Percentiles rank a stretch among this genome's conserved stretches.
Conservation (phyloP, 805 yeast species). For the Grigorovia transvaalensis region DNA sequence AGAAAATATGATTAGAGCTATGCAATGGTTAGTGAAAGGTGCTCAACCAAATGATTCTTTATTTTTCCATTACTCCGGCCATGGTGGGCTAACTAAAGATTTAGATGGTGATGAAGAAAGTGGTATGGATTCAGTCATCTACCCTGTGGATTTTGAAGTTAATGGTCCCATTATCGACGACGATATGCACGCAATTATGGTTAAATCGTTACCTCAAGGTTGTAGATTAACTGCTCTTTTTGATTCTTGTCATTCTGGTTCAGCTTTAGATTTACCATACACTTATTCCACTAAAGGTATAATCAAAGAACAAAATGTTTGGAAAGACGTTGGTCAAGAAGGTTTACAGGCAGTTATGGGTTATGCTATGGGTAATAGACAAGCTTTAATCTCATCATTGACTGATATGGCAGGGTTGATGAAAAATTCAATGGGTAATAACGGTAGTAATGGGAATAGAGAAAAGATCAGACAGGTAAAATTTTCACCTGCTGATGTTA, state of each 20-base stretch:
- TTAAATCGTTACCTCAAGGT: slow-evolving; percentile 58
- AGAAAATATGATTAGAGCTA: slow-evolving; percentile 62
- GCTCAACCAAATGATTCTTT: slow-evolving; percentile 71
- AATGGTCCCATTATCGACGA: slow-evolving; percentile 68
- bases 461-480: slow-evolving; percentile 44
- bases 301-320: slow-evolving; percentile 66
- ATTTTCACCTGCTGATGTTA: slow-evolving; percentile 67
- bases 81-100: slow-evolving; percentile 69
- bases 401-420: slow-evolving; percentile 36
- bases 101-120: slow-evolving; percentile 65
- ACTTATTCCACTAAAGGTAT: slow-evolving; percentile 76
- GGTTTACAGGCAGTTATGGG: slow-evolving; percentile 49
- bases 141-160: slow-evolving; percentile 60
- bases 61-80: slow-evolving; percentile 80
- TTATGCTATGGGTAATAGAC: slow-evolving; percentile 48
- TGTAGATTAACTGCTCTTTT: slow-evolving; percentile 69
- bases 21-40: slow-evolving; percentile 68
- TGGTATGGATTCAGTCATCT: slow-evolving; percentile 62
- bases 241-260: slow-evolving; percentile 82
- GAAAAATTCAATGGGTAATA: slow-evolving; percentile 29
- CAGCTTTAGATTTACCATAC: slow-evolving; percentile 71
- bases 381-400: slow-evolving; percentile 35
- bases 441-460: slow-evolving; percentile 27
- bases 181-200: slow-evolving; percentile 60
- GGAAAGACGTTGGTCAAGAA: slow-evolving; percentile 65